phyloP scores from a whole-genome alignment of 1,284 basidiomycete genomes.

The Lentinus polychrous region DNA sequence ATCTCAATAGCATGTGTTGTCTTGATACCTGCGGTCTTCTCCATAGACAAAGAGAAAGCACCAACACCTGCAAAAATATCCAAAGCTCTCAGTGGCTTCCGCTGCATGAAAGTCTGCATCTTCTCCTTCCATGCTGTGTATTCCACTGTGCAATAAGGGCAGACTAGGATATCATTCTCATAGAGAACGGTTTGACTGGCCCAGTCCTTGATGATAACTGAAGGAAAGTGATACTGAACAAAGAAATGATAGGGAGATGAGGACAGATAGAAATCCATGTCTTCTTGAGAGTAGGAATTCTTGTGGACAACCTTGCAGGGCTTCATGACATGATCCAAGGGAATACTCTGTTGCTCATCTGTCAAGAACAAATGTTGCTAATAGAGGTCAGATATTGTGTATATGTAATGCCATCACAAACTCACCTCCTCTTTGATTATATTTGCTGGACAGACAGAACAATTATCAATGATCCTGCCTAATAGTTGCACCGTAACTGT shows the following conservation, averaged over 20 bases:
- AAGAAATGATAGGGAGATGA: slow-evolving; percentile 53
- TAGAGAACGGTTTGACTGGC: slow-evolving; percentile 21
- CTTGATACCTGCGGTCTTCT: slow-evolving; percentile 42
- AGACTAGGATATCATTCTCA: slow-evolving; percentile 34
- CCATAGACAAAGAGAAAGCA: slow-evolving; percentile 54
- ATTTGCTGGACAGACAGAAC: slow-evolving; percentile 19
- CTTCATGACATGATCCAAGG: slow-evolving; percentile 34
- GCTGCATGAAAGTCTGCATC: slow-evolving; percentile 17
- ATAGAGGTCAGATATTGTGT: not conserved
- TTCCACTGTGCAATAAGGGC: slow-evolving; percentile 36
- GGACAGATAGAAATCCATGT: slow-evolving; percentile 36
- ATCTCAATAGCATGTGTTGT: slow-evolving; percentile 64
- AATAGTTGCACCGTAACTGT: slow-evolving; percentile 24
- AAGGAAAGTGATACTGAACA: slow-evolving; percentile 40
- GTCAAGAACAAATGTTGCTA: slow-evolving; percentile 55
- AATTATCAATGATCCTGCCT: slow-evolving; percentile 27
- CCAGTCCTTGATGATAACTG: slow-evolving; percentile 35
- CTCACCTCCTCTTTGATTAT: slow-evolving; percentile 34
- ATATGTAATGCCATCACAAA: not conserved
- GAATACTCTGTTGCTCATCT: slow-evolving; percentile 29
- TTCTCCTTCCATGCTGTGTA: slow-evolving; percentile 24
- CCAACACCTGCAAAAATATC: slow-evolving; percentile 65
- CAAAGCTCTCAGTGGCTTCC: slow-evolving; percentile 37
- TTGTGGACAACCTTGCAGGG: slow-evolving; percentile 41
- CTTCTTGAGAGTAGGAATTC: slow-evolving; percentile 15